These are phyloP conservation scores for Kewa caespitosa DNA, from an alignment of 179 eudicot genomes.

Conservation along the genomic window DNA sequence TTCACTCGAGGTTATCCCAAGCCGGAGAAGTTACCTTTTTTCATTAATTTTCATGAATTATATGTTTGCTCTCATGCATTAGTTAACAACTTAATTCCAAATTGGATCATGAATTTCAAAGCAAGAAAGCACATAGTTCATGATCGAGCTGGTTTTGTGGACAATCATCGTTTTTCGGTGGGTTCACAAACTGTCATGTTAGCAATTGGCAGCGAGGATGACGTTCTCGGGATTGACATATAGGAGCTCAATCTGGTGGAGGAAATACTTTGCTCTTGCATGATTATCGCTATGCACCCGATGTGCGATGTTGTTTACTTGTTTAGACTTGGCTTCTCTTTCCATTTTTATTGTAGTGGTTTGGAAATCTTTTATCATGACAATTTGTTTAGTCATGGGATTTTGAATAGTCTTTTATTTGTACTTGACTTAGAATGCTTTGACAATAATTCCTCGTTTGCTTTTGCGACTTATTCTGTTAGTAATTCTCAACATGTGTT, in stretches of 20 bases:
- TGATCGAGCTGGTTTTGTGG: background rate
- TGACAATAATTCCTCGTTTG: background rate
- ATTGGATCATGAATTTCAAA: background rate
- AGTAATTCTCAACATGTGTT: too few species aligned
- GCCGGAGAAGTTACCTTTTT: background rate
- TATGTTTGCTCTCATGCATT: background rate
- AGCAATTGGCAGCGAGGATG: background rate
- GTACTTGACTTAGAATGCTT: background rate
- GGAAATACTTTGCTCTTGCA: background rate
- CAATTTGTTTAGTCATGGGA: slow-evolving; percentile 1
- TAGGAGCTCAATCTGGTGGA: background rate
- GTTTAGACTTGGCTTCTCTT: background rate
- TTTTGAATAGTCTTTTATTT: background rate
- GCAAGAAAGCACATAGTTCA: background rate
- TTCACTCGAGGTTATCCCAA: background rate
- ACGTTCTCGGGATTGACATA: background rate
- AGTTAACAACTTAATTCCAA: background rate
- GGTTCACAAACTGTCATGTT: background rate
- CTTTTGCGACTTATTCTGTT: background rate
- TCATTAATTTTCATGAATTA: background rate
- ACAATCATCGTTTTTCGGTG: background rate
- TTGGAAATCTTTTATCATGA: background rate
- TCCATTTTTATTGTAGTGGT: background rate
- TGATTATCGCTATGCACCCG: background rate
- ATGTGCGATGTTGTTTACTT: background rate